Percentiles rank a stretch among this genome's conserved stretches.
phyloP scores from a whole-genome alignment of 176 grass and related monocot genomes.

The Pontederia paniculata region DNA sequence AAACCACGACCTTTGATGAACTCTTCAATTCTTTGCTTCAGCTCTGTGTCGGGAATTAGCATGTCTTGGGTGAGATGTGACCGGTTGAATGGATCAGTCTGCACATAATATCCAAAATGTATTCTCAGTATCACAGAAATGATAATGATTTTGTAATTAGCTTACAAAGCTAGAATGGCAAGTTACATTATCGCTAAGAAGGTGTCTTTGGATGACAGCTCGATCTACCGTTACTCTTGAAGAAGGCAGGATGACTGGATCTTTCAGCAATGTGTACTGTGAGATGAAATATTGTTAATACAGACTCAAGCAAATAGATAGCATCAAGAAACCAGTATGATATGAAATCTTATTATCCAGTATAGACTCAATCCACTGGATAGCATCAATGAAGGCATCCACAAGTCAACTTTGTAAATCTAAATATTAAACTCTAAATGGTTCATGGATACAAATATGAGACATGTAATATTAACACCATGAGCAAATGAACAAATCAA shows the following conservation, averaged over 20 bases:
- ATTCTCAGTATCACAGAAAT: neutral
- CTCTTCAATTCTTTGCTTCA: constrained; percentile 60
- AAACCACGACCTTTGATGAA: constrained; percentile 31
- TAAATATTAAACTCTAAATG: too few relatives aligned
- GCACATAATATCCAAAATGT: neutral
- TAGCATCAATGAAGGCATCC: neutral
- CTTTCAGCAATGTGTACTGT: constrained; percentile 91
- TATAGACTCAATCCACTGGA: neutral
- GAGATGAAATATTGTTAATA: constrained; percentile 3
- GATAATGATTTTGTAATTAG: neutral
- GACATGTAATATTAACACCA: too few relatives aligned
- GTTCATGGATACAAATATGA: too few relatives aligned
- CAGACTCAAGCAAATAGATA: neutral
- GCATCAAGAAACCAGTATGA: too few relatives aligned
- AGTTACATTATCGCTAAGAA: constrained; percentile 80
- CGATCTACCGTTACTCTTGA: constrained; percentile 73
- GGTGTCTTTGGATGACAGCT: constrained; percentile 79
- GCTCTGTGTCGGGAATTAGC: constrained; percentile 64
- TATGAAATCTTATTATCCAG: neutral
- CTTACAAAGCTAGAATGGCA: neutral
- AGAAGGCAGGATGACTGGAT: constrained; percentile 91
- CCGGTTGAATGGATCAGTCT: constrained; percentile 95
- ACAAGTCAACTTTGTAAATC: too few relatives aligned
- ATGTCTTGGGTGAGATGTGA: constrained; percentile 95
- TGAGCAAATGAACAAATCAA: too few relatives aligned